These are phyloP conservation scores for Coffea eugenioides DNA, from an alignment of 257 asterid genomes.

Conservation along the genomic window DNA sequence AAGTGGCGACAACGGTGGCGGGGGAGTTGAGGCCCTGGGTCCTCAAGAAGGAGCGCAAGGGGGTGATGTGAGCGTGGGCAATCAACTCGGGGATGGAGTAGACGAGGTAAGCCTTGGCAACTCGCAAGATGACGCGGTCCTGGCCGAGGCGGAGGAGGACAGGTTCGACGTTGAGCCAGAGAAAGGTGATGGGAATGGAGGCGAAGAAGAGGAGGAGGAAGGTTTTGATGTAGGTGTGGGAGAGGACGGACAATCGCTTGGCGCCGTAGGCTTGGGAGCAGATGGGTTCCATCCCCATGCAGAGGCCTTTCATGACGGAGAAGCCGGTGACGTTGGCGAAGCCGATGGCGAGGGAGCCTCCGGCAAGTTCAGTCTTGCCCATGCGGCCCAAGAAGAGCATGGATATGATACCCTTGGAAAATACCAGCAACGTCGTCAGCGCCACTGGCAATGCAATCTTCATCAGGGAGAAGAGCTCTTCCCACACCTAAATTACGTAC, in stretches of 20 bases:
- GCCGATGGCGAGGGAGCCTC: slow-evolving; percentile 81
- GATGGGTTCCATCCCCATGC: slow-evolving; percentile 85
- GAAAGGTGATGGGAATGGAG: slow-evolving; percentile 52
- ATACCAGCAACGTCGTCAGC: slow-evolving; percentile 57
- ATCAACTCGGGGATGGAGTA: slow-evolving; percentile 61
- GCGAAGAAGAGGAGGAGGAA: slow-evolving; percentile 58
- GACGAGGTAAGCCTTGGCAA: slow-evolving; percentile 53
- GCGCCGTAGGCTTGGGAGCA: slow-evolving; percentile 90
- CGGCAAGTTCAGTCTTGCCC: slow-evolving; percentile 71
- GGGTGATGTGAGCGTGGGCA: slow-evolving; percentile 55
- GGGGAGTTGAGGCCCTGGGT: slow-evolving; percentile 67
- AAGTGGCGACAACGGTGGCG: slow-evolving; percentile 54
- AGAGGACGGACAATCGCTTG: slow-evolving; percentile 48
- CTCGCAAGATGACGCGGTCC: slow-evolving; percentile 49
- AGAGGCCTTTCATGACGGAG: slow-evolving; percentile 73
- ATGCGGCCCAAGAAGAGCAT: slow-evolving; percentile 82
- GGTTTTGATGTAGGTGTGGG: slow-evolving; percentile 64
- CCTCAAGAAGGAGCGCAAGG: slow-evolving; percentile 60
- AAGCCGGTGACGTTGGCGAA: slow-evolving; percentile 79
- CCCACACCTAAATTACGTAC: slow-evolving; percentile 34
- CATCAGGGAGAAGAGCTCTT: slow-evolving; percentile 46
- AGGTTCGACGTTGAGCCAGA: slow-evolving; percentile 66
- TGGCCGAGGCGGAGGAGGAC: slow-evolving; percentile 58
- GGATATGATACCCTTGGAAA: slow-evolving; percentile 72
- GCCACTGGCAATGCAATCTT: slow-evolving; percentile 74